Conservation (phyloP, 306 rosid genomes). For the Pueraria montana region DNA sequence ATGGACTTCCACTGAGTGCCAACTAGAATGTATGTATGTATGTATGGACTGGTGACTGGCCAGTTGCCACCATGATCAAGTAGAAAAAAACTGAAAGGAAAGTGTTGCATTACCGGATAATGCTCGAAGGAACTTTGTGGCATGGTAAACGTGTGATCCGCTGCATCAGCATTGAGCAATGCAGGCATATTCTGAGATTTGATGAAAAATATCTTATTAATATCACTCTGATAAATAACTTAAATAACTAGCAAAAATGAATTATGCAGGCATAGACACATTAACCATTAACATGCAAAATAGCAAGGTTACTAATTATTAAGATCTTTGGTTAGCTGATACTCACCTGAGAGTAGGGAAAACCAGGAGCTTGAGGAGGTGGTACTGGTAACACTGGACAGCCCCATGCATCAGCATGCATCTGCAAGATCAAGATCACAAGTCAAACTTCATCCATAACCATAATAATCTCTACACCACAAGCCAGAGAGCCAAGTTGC, state of each 20-base stretch:
- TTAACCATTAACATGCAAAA: slow-evolving; percentile 29
- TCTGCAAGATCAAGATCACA: slow-evolving; percentile 59
- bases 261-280: slow-evolving; percentile 18
- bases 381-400: slow-evolving; percentile 83
- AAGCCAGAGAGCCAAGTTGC: slow-evolving; percentile 31
- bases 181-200: slow-evolving; percentile 64
- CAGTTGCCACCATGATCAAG: slow-evolving; percentile 7
- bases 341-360: slow-evolving; percentile 74
- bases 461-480: slow-evolving; percentile 26
- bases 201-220: slow-evolving; percentile 30
- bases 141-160: slow-evolving; percentile 54
- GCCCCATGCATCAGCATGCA: slow-evolving; percentile 93
- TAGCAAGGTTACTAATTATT: background rate
- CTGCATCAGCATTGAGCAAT: slow-evolving; percentile 44
- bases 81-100: slow-evolving; percentile 39
- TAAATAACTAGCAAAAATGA: slow-evolving; percentile 5
- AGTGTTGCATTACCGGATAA: slow-evolving; percentile 73
- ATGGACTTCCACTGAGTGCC: background rate
- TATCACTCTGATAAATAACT: background rate
- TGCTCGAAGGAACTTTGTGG: slow-evolving; percentile 55
- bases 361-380: slow-evolving; percentile 59
- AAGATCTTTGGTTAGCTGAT: slow-evolving; percentile 13
- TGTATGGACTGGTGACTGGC: slow-evolving; percentile 2
- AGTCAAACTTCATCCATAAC: slow-evolving; percentile 37
- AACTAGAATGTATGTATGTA: background rate